Conservation (phyloP, 495 filamentous ascomycete species). For the Lasiosphaeris hirsuta region DNA sequence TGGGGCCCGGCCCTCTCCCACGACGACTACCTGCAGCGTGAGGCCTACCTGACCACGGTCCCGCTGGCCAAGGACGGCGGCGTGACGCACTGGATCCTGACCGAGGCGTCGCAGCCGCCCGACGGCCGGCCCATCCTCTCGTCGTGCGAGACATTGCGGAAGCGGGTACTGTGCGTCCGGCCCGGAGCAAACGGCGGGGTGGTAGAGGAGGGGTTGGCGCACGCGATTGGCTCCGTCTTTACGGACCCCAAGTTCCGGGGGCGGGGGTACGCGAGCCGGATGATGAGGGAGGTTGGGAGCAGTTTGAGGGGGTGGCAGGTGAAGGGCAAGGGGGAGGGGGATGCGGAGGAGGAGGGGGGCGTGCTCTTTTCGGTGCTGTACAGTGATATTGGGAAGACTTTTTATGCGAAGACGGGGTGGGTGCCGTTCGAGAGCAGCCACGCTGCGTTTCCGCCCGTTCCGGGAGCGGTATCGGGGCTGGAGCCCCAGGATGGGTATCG, state of each 20-base stretch:
- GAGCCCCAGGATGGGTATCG: conserved; percentile 7
- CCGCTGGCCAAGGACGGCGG: conserved; percentile 67
- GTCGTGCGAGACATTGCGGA: conserved; percentile 80
- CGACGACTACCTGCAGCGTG: conserved; percentile 72
- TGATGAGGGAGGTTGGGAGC: conserved; percentile 48
- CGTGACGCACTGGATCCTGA: conserved; percentile 82
- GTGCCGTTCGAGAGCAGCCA: conserved; percentile 67
- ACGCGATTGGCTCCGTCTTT: conserved; percentile 87
- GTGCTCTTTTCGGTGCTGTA: conserved; percentile 70
- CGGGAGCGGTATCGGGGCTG: conserved; percentile 29
- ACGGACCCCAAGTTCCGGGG: conserved; percentile 68
- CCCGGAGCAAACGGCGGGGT: conserved; percentile 23
- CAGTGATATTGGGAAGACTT: conserved; percentile 93
- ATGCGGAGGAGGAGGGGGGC: neutral
- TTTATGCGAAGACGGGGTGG: conserved; percentile 85
- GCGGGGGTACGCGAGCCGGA: conserved; percentile 72
- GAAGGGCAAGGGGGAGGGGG: conserved; percentile 33
- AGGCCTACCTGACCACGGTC: conserved; percentile 65
- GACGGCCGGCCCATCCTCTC: conserved; percentile 62
- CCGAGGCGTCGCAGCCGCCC: conserved; percentile 49
- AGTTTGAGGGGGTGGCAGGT: conserved; percentile 35
- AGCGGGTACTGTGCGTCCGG: conserved; percentile 54
- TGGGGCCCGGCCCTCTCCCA: conserved; percentile 69
- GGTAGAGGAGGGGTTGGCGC: conserved; percentile 63
- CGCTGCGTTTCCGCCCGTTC: conserved; percentile 52